Evolutionary conservation across 306 rosid species (phyloP).

Genomic region (Oxytropis ochrocephala): DNA sequence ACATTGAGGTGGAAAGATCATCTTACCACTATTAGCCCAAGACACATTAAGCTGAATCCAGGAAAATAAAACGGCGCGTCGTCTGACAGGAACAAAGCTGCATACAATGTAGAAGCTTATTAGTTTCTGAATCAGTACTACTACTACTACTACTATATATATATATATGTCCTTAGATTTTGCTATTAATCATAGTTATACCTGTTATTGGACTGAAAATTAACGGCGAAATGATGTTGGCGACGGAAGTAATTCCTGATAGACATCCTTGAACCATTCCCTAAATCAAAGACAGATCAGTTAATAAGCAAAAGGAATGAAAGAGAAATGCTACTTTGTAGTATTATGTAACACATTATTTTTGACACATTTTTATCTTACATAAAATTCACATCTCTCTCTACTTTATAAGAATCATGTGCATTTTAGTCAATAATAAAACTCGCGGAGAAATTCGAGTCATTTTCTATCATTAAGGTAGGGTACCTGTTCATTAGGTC

Average conservation of each 20-base stretch:
- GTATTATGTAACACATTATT: too few species aligned
- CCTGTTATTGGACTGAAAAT: conserved; percentile 86
- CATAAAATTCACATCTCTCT: too few species aligned
- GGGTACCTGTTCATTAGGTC: conserved; percentile 76
- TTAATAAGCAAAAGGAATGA: neutral
- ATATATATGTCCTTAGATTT: neutral
- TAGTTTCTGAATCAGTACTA: neutral
- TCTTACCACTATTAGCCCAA: conserved; percentile 54
- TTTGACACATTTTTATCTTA: too few species aligned
- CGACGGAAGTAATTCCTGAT: conserved; percentile 68
- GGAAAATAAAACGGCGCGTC: conserved; percentile 80
- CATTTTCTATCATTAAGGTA: neutral
- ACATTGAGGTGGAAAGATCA: neutral
- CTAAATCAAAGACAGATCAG: conserved; percentile 26
- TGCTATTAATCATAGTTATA: conserved; percentile 3
- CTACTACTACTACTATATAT: neutral
- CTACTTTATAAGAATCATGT: too few species aligned
- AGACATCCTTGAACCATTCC: conserved; percentile 92
- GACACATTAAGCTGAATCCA: conserved; percentile 80
- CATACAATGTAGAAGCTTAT: conserved; percentile 1
- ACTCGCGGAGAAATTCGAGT: neutral
- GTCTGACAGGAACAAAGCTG: conserved; percentile 80
- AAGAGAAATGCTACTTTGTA: neutral
- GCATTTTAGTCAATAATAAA: too few species aligned
- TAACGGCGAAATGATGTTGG: conserved; percentile 67